phyloP scores from a whole-genome alignment of 1,284 basidiomycete genomes.

The Pholiota adiposa region DNA sequence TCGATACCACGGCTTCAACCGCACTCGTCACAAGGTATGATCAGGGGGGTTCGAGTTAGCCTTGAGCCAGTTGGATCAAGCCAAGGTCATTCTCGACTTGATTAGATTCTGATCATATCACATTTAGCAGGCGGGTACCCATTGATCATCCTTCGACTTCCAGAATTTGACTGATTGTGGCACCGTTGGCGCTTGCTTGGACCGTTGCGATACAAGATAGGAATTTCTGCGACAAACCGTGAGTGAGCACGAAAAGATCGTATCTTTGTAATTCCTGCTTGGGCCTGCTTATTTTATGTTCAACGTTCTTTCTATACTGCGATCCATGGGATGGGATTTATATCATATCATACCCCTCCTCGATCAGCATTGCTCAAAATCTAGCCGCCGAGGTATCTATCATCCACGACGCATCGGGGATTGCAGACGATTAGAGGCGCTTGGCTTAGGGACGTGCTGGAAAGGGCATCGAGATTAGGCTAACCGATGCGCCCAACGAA shows the following conservation, averaged over 20 bases:
- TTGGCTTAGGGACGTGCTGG: slow-evolving; percentile 12
- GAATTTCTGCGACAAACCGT: slow-evolving; percentile 19
- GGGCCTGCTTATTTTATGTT: neutral
- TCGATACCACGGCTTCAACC: slow-evolving; percentile 31
- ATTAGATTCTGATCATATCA: slow-evolving; percentile 30
- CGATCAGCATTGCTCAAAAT: slow-evolving; percentile 19
- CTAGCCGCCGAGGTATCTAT: slow-evolving; percentile 5
- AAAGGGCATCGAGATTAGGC: slow-evolving; percentile 34
- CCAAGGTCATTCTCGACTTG: slow-evolving; percentile 26
- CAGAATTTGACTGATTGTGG: slow-evolving; percentile 39
- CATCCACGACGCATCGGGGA: slow-evolving; percentile 20
- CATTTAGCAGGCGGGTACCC: slow-evolving; percentile 26
- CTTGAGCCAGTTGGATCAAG: slow-evolving; percentile 27
- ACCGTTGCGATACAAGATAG: slow-evolving; percentile 15
- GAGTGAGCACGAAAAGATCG: slow-evolving; percentile 12
- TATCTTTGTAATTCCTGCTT: neutral
- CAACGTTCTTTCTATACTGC: neutral
- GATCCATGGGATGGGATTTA: too few species aligned
- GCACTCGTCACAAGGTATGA: slow-evolving; percentile 34
- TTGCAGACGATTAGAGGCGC: slow-evolving; percentile 22
- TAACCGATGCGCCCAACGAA: slow-evolving; percentile 36
- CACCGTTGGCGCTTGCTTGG: slow-evolving; percentile 30
- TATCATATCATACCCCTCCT: too few species aligned
- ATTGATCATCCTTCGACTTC: slow-evolving; percentile 23
- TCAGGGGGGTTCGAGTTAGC: slow-evolving; percentile 35